Evolutionary conservation across 139 green algal species (phyloP), one percentile per base, ranked within the genome.

Genomic region (Nannochloris sp.): DNA sequence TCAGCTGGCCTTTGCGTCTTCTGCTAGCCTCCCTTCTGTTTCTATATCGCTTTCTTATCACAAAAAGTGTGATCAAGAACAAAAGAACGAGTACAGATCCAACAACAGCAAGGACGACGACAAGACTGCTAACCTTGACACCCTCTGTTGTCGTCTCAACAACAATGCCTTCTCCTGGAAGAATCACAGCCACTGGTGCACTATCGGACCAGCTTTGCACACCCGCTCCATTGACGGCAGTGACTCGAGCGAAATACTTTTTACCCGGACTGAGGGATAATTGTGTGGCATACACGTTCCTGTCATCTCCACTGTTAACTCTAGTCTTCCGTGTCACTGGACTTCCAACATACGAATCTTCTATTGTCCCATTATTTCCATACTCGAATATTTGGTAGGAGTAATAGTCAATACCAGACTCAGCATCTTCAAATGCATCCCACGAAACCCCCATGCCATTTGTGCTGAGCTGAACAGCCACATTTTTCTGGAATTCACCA

Each of bases 351-450:
- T 76, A 76, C 23, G 45, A 62, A 31, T 49, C 51, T 40, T 13
- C 23, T 6, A 25, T 46, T 20, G 14, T 28, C 16, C 66, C 36
- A 4, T 17, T 16, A 8, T 6, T 3, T 57, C 68, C 20, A 43
- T 71, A 73, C 40, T 78, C 33, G 28, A 69, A 71, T 43, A 83
- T 61, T 57, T 81, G 76, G 43, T 79, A 81, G 10, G 23, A 57
- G 44, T 83, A 81, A 6, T 26, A 40, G 5, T 49, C 29, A 6
- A 86, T 48, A 5, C 63, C 65, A 6, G 59, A 79, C 49, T 83
- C 56, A 1, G 49, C 23, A 55, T 85, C 78, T 16, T 48, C 51
- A 46, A 80, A 86, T 2, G 67, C 45, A 61, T 82, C 79, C 75
- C 78, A 87, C 13, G 72, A 84, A 11, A 75, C 74, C 2, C 66